phyloP scores from a whole-genome alignment of 306 rosid genomes.

The Cicer judaicum region DNA sequence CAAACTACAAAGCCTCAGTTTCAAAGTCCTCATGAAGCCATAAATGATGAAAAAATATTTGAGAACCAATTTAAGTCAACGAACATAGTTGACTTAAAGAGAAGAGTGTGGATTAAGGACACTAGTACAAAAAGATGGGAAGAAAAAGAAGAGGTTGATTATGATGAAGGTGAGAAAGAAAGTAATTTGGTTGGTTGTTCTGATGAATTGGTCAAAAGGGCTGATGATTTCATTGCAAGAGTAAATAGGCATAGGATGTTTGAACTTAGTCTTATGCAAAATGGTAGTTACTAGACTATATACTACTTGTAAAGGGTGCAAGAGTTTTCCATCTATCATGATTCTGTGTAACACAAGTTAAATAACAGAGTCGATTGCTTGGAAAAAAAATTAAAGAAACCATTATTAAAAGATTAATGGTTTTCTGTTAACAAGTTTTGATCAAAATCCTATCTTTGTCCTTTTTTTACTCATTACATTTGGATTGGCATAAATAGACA shows the following conservation, averaged over 20 bases:
- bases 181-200: slow-evolving; percentile 33
- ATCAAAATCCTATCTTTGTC: neutral
- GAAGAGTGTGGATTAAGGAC: slow-evolving; percentile 24
- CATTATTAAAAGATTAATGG: slow-evolving; percentile 24
- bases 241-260: slow-evolving; percentile 62
- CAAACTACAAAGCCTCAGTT: slow-evolving; percentile 43
- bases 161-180: slow-evolving; percentile 12
- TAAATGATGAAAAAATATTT: neutral
- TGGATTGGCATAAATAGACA: neutral
- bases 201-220: slow-evolving; percentile 76
- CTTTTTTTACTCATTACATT: neutral
- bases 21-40: slow-evolving; percentile 36
- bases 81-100: slow-evolving; percentile 25
- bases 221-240: slow-evolving; percentile 89
- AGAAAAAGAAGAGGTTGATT: slow-evolving; percentile 32
- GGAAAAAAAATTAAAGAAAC: neutral
- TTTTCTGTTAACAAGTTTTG: slow-evolving; percentile 18
- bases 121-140: slow-evolving; percentile 6
- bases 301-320: neutral
- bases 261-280: slow-evolving; percentile 60
- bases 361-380: neutral
- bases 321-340: slow-evolving; percentile 11
- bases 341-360: neutral
- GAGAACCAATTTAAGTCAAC: slow-evolving; percentile 17
- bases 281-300: slow-evolving; percentile 36